Conservation (phyloP, 176 grass and related monocot genomes). For the Dactylis glomerata region DNA sequence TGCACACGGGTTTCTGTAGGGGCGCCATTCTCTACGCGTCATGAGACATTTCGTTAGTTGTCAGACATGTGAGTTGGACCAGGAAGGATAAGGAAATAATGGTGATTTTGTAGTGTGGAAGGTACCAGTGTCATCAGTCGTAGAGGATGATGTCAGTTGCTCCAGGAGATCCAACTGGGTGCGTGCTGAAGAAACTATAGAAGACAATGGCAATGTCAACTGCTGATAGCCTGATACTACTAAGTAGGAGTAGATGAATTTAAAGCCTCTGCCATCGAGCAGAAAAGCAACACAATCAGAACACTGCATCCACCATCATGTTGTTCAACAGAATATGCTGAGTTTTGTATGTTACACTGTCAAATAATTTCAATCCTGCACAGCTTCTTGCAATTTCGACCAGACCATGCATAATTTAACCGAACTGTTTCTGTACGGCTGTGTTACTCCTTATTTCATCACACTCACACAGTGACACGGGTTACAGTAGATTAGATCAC, state of each 20-base stretch:
- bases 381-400: not conserved
- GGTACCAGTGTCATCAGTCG: slow-evolving; percentile 47
- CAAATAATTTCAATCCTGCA: not conserved
- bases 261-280: not conserved
- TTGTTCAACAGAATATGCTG: too few relatives aligned
- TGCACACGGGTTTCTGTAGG: not conserved
- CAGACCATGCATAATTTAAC: not conserved
- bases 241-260: not conserved
- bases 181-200: slow-evolving; percentile 68
- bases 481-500: not conserved
- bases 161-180: slow-evolving; percentile 83
- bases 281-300: too few relatives aligned
- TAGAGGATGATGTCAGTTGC: slow-evolving; percentile 66
- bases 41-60: not conserved
- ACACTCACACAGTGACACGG: not conserved
- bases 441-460: not conserved
- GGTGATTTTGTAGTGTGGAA: not conserved
- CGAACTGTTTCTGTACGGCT: not conserved
- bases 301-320: too few relatives aligned
- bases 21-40: slow-evolving; percentile 32
- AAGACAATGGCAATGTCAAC: not conserved
- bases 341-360: not conserved
- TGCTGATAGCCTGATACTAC: too few relatives aligned
- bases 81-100: not conserved
- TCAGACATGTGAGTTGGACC: not conserved